These are phyloP conservation scores for Thinopyrum elongatum DNA, from an alignment of 176 grass and related monocot genomes.

Conservation along the genomic window DNA sequence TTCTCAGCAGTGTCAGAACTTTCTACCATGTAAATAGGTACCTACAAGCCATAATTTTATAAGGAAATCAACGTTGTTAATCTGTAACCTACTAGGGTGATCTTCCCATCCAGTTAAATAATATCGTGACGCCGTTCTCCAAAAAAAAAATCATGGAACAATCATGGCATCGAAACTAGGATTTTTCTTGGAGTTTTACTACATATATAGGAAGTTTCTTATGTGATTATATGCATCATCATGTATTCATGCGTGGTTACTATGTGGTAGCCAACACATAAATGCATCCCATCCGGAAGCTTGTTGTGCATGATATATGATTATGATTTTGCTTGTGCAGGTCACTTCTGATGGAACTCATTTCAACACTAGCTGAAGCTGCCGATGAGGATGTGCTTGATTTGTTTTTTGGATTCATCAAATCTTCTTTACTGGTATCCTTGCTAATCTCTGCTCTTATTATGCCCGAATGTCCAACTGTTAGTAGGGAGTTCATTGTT, in stretches of 20 bases:
- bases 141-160: neutral
- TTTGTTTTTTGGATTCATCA: constrained; percentile 81
- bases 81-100: neutral
- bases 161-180: neutral
- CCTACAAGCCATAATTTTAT: neutral
- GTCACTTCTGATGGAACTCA: constrained; percentile 70
- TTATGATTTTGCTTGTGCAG: constrained; percentile 37
- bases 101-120: constrained; percentile 1
- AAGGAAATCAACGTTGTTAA: neutral
- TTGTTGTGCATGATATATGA: constrained; percentile 18
- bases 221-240: constrained; percentile 10
- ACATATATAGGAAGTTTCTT: constrained; percentile 6
- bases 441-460: constrained; percentile 25
- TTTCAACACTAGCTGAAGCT: constrained; percentile 56
- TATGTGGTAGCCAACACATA: constrained; percentile 15
- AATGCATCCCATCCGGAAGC: neutral
- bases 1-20: neutral
- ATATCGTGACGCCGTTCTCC: neutral
- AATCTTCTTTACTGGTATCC: constrained; percentile 77
- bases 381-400: constrained; percentile 61
- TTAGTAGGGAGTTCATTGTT: constrained; percentile 7
- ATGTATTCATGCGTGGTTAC: constrained; percentile 7
- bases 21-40: neutral
- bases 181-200: neutral
- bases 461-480: neutral